Conservation (phyloP, 2,329 filamentous ascomycete genomes). For the Phaeophleospora eucalypticola region DNA sequence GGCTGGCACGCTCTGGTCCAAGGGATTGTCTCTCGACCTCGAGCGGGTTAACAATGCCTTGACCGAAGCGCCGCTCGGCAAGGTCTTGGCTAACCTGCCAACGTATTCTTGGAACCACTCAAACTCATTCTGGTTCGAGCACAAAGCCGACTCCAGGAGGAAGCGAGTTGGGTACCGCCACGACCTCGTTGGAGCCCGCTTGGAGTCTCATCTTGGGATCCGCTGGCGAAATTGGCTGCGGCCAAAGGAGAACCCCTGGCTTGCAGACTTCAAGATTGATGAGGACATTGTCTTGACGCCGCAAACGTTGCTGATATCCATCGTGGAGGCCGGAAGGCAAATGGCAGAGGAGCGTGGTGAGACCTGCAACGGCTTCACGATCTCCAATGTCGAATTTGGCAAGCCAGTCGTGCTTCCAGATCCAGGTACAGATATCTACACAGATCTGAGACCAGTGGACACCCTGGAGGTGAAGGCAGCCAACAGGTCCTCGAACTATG, state of each 20-base stretch:
- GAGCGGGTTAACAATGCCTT: background rate
- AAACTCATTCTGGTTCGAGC: conserved; percentile 11
- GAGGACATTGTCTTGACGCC: background rate
- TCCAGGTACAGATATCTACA: background rate
- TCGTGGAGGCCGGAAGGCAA: background rate
- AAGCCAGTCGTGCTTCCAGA: background rate
- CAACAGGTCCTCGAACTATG: background rate
- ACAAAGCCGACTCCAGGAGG: conserved; percentile 7
- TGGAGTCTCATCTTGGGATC: background rate
- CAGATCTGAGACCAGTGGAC: background rate
- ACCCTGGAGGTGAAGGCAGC: background rate
- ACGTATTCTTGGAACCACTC: conserved; percentile 14
- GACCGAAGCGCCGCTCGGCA: background rate
- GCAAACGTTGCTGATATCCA: background rate
- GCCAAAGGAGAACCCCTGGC: conserved; percentile 6
- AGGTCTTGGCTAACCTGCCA: conserved; percentile 5
- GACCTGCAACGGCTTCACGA: background rate
- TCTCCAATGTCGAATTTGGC: background rate
- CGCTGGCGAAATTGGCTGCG: conserved; percentile 13
- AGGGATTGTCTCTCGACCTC: conserved; percentile 2
- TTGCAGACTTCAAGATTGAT: background rate
- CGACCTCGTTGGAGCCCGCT: conserved; percentile 8
- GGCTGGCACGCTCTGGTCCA: conserved; percentile 1
- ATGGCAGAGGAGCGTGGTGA: background rate
- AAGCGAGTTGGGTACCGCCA: conserved; percentile 4